Evolutionary conservation across 495 filamentous ascomycete genomes (phyloP), one percentile per base, ranked within the genome.

Genomic region (Neurospora sp.): DNA sequence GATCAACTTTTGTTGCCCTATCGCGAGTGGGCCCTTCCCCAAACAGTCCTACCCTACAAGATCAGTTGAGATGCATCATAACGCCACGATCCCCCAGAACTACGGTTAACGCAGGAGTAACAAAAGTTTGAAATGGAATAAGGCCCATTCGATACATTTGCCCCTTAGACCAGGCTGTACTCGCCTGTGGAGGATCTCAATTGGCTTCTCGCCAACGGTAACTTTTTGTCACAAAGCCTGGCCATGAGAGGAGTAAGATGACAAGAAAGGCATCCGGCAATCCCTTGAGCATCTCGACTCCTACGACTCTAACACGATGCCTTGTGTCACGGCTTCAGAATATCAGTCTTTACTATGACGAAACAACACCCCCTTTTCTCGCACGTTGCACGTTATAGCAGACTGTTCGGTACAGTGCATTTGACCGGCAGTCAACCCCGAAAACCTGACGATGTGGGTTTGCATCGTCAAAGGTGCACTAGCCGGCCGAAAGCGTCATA

Each of bases 11-110:
- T 68, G 41, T 45, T 40, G 40, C 68, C 69, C 71, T 70, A 73
- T 71, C 45, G 68, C 27, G 22, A 44, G 48, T 42, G 61, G 48
- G 16, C 53, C 69, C 44, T 73, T 38, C 37, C 41, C 71, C 53
- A 37, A 37, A 37, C 35, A 76, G 68, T 70, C 40, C 61, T 39
- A 71, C 70, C 71, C 44, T 48, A 70, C 8, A 39, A 20, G 16
- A 27, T 8, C 69, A 69, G 31, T 20, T 20, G 44, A 37, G 48
- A 42, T 71, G 42, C 70, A 69, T 40, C 40, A 37, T 40, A 38
- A 72, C 71, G 74, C 74, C 76, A 77, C 76, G 65, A 48, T 74
- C 70, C 61, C 73, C 53, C 27, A 65, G 53, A 70, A 45, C 70
- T 53, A 69, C 31, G 69, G 41, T 69, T 70, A 69, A 69, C 31